Conservation (phyloP, 1,284 basidiomycete species). For the Ganoderma multipileum region DNA sequence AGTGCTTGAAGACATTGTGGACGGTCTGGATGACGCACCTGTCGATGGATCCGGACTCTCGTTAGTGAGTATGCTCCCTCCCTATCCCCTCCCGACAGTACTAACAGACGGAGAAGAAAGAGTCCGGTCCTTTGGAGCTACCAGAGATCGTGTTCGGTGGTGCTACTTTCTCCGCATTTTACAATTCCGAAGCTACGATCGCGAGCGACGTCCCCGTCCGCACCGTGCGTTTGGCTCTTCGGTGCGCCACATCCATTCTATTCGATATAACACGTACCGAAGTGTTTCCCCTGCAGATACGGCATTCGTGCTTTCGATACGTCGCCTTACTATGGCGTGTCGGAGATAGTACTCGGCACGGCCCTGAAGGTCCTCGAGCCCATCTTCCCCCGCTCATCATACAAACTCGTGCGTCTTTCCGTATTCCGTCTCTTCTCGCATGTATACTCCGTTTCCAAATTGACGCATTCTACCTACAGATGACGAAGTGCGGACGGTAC, state of each 20-base stretch:
- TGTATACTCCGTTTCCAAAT: neutral
- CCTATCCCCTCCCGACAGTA: too few relatives aligned
- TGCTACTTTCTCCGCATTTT: slow-evolving; percentile 77
- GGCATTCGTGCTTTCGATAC: slow-evolving; percentile 94
- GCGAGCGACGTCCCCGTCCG: slow-evolving; percentile 68
- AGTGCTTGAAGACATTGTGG: slow-evolving; percentile 49
- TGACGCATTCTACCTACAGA: slow-evolving; percentile 48
- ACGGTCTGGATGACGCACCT: slow-evolving; percentile 59
- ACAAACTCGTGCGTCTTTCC: slow-evolving; percentile 67
- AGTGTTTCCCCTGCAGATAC: slow-evolving; percentile 58
- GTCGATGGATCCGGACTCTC: slow-evolving; percentile 47
- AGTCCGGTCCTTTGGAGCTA: slow-evolving; percentile 44
- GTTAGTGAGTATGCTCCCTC: slow-evolving; percentile 38
- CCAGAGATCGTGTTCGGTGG: slow-evolving; percentile 71
- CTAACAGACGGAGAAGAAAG: slow-evolving; percentile 24
- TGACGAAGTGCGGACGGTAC: slow-evolving; percentile 95
- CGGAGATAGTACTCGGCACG: slow-evolving; percentile 88
- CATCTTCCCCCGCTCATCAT: slow-evolving; percentile 83
- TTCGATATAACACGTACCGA: neutral
- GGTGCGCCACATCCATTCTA: slow-evolving; percentile 49
- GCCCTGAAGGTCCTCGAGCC: slow-evolving; percentile 65
- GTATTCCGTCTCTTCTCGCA: neutral
- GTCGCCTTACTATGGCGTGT: slow-evolving; percentile 87
- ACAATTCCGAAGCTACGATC: slow-evolving; percentile 72
- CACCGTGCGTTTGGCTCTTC: slow-evolving; percentile 80